phyloP scores from a whole-genome alignment of 1,284 basidiomycete species.

The Heterobasidion annosum region DNA sequence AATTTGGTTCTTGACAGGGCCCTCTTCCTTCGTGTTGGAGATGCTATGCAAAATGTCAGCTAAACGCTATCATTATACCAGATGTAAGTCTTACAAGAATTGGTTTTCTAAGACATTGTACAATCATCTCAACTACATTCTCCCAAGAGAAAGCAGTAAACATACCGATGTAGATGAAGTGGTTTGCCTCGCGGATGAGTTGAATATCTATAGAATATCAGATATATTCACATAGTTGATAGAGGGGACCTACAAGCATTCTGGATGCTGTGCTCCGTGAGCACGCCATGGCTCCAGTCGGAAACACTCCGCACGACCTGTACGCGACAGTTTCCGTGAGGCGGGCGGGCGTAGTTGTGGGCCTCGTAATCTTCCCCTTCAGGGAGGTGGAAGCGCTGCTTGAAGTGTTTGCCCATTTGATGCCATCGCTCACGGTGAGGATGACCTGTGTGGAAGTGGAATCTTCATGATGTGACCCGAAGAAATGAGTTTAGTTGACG shows the following conservation, averaged over 20 bases:
- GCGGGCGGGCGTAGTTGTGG: constrained; percentile 27
- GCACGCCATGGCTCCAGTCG: constrained; percentile 89
- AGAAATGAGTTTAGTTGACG: constrained; percentile 9
- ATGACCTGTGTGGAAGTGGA: constrained; percentile 33
- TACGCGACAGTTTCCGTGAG: constrained; percentile 49
- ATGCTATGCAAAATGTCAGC: constrained; percentile 41
- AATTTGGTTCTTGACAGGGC: constrained; percentile 74
- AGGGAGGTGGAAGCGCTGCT: constrained; percentile 42
- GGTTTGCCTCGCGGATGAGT: constrained; percentile 75
- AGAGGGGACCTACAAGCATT: constrained; percentile 59
- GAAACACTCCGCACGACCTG: constrained; percentile 78
- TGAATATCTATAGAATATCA: constrained; percentile 49
- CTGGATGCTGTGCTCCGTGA: constrained; percentile 81
- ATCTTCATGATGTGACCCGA: not conserved
- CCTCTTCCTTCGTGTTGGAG: constrained; percentile 57
- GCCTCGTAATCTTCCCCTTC: constrained; percentile 25
- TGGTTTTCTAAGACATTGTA: constrained; percentile 66
- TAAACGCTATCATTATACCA: not conserved
- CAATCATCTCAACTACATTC: not conserved
- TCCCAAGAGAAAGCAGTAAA: not conserved
- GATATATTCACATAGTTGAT: not conserved
- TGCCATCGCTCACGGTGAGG: constrained; percentile 63
- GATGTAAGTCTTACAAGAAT: constrained; percentile 65
- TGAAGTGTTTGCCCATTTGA: constrained; percentile 48
- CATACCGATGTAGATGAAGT: constrained; percentile 85